These are phyloP conservation scores for Apodospora peruviana DNA, from an alignment of 495 filamentous ascomycete genomes.

Conservation along the genomic window DNA sequence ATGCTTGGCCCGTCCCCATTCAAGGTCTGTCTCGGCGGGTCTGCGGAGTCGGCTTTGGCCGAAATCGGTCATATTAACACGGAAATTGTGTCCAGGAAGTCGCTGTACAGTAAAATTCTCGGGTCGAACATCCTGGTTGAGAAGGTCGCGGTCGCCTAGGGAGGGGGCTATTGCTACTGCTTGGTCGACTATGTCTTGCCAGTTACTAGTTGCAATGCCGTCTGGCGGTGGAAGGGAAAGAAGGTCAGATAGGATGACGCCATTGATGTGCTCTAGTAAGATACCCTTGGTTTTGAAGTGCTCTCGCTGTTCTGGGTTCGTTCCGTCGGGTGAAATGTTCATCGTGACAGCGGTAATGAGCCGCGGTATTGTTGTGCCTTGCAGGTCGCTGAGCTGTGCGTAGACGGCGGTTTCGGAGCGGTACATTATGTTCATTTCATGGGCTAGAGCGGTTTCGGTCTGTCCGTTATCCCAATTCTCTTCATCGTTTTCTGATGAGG, in stretches of 20 bases:
- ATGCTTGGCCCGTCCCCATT: slow-evolving; percentile 19
- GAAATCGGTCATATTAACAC: slow-evolving; percentile 29
- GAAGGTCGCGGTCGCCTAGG: slow-evolving; percentile 19
- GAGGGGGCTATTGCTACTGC: too few relatives aligned
- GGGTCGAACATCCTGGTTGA: slow-evolving; percentile 25
- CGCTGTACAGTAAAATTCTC: slow-evolving; percentile 24
- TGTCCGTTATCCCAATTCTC: slow-evolving; percentile 14
- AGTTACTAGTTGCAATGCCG: too few relatives aligned
- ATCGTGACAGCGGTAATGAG: neutral
- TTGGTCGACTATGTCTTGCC: neutral
- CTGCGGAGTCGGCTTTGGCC: slow-evolving; percentile 21
- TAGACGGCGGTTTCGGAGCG: neutral
- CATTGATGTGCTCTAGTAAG: neutral
- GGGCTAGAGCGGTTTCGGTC: neutral
- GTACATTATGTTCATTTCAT: neutral
- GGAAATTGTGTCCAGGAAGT: slow-evolving; percentile 1
- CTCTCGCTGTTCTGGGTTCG: neutral
- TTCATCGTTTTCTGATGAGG: slow-evolving; percentile 1
- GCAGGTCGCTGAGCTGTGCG: neutral
- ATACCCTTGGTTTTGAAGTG: neutral
- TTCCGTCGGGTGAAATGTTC: neutral
- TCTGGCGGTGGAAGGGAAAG: neutral
- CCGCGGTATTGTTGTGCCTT: neutral
- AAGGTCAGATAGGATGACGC: neutral
- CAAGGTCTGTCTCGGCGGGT: slow-evolving; percentile 13